Conservation (phyloP, 768 basidiomycete genomes). For the Myochromella boudieri region DNA sequence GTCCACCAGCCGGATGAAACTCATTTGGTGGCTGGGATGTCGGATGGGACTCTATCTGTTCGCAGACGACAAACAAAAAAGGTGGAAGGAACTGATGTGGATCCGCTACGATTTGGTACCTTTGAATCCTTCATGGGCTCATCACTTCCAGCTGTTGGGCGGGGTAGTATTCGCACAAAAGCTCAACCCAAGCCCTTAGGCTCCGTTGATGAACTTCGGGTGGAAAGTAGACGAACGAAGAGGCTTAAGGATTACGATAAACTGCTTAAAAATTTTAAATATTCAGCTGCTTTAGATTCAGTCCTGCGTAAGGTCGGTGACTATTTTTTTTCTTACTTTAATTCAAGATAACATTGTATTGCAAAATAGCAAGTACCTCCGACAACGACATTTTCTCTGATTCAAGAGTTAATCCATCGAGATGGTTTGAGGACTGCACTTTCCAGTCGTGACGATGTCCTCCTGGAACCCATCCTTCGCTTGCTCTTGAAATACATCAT, state of each 20-base stretch:
- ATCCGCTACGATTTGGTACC: slow-evolving; percentile 50
- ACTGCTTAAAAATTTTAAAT: slow-evolving; percentile 88
- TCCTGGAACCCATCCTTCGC: slow-evolving; percentile 88
- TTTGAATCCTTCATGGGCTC: slow-evolving; percentile 70
- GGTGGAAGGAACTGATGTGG: slow-evolving; percentile 44
- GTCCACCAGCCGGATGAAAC: slow-evolving; percentile 86
- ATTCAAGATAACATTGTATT: background rate
- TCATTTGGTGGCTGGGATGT: slow-evolving; percentile 96
- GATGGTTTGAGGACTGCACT: slow-evolving; percentile 88
- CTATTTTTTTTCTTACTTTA: background rate
- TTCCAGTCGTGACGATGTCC: slow-evolving; percentile 88
- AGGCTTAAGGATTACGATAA: slow-evolving; percentile 86
- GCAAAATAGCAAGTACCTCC: slow-evolving; percentile 80
- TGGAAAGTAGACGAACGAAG: slow-evolving; percentile 70
- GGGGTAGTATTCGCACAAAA: slow-evolving; percentile 45
- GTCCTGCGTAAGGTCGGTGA: slow-evolving; percentile 75
- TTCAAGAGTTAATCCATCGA: slow-evolving; percentile 90
- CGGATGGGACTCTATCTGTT: slow-evolving; percentile 97
- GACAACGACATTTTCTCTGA: slow-evolving; percentile 82
- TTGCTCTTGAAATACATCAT: slow-evolving; percentile 82
- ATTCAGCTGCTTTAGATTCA: slow-evolving; percentile 91
- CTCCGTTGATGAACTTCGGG: slow-evolving; percentile 73
- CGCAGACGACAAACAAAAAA: slow-evolving; percentile 82
- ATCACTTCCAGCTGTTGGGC: slow-evolving; percentile 53
- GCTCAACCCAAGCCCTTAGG: slow-evolving; percentile 48